Evolutionary conservation across 495 filamentous ascomycete genomes (phyloP).

Genomic region (Xylaria acuta): DNA sequence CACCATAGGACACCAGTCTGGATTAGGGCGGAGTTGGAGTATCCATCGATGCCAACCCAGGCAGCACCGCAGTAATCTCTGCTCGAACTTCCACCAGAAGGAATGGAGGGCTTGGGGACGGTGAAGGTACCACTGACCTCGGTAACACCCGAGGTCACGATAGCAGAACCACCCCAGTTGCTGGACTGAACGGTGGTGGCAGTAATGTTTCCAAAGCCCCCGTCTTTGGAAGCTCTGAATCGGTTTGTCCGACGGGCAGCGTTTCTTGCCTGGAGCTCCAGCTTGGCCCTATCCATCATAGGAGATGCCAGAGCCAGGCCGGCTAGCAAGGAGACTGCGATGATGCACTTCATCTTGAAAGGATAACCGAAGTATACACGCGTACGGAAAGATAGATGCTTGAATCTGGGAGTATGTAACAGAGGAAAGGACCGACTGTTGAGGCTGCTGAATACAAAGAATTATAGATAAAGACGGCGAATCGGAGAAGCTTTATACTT

Average conservation of each 20-base stretch:
- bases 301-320: conserved; percentile 18
- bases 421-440: neutral
- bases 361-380: neutral
- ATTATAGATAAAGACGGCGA: neutral
- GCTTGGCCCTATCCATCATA: conserved; percentile 19
- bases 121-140: conserved; percentile 18
- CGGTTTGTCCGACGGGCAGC: conserved; percentile 10
- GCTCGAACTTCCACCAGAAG: conserved; percentile 10
- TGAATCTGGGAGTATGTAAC: neutral
- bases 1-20: conserved; percentile 23
- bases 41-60: conserved; percentile 18
- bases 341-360: conserved; percentile 12
- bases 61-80: conserved; percentile 17
- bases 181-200: conserved; percentile 9
- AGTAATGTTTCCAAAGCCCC: conserved; percentile 11
- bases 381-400: neutral
- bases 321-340: conserved; percentile 7
- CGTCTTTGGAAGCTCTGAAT: neutral
- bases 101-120: conserved; percentile 1
- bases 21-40: conserved; percentile 13
- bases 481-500: conserved; percentile 16
- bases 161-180: conserved; percentile 18
- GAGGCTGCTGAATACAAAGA: neutral
- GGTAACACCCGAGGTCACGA: conserved; percentile 21
- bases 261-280: conserved; percentile 16